These are phyloP conservation scores for Entomortierella lignicola DNA, from an alignment of 192 early-diverging fungal species.

Conservation along the genomic window DNA sequence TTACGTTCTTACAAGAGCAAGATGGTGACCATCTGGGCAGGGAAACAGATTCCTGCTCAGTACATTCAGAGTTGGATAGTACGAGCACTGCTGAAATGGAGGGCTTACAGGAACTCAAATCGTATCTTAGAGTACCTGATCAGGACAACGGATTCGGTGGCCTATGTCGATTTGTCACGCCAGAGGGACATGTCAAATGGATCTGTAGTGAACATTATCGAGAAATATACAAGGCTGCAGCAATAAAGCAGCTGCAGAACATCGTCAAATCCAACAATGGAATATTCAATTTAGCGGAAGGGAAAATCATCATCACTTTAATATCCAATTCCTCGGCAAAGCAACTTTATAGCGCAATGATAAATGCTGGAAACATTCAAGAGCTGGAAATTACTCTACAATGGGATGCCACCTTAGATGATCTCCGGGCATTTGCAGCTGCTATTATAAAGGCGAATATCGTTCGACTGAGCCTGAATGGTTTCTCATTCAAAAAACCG, in stretches of 20 bases:
- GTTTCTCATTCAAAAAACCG: neutral
- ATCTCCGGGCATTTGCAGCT: constrained; percentile 3
- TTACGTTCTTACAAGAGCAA: neutral
- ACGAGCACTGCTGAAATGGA: neutral
- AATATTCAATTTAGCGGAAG: neutral
- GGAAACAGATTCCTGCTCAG: neutral
- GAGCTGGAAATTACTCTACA: constrained; percentile 8
- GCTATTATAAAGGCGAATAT: neutral
- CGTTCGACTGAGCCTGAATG: neutral
- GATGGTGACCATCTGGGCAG: neutral
- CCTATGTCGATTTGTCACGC: constrained; percentile 1
- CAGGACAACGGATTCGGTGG: neutral
- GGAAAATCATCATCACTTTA: constrained; percentile 1
- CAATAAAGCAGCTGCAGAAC: neutral
- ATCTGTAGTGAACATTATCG: constrained; percentile 20
- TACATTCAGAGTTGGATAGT: neutral
- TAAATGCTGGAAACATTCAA: constrained; percentile 2
- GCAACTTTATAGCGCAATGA: constrained; percentile 9
- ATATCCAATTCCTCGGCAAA: neutral
- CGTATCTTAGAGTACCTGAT: neutral
- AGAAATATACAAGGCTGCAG: neutral
- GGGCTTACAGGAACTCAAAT: neutral
- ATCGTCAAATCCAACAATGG: constrained; percentile 3
- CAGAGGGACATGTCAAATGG: constrained; percentile 21
- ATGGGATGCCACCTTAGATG: constrained; percentile 9